Evolutionary conservation across 2,329 filamentous ascomycete species (phyloP), one percentile per base, ranked within the genome.

Genomic region (Diaporthe destruens): DNA sequence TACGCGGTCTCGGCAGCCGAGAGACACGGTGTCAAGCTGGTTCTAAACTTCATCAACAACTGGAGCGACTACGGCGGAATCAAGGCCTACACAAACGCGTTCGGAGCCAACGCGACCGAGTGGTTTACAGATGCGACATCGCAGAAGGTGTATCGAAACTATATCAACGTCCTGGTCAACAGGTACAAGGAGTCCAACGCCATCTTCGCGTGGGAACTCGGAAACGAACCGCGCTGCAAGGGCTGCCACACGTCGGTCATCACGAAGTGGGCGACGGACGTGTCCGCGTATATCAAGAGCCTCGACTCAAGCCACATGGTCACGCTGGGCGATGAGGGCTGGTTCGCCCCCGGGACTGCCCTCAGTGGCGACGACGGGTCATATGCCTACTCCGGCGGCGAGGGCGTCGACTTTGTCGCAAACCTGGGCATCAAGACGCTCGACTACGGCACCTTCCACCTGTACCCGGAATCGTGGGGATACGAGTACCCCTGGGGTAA

Each of bases 21-120:
- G 79, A 83, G 84, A 70, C 84, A 87, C 69, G 88, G 87, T 5
- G 84, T 93, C 76, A 91, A 91, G 79, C 82, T 92, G 6, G 90
- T 93, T 74, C 87, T 91, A 77, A 87, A 89, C 76, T 89, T 92
- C 55, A 89, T 92, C 71, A 93, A 93, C 81, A 89, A 93, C 81
- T 93, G 91, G 90, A 84, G 84, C 57, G 91, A 93, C 77, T 92
- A 91, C 55, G 90, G 89, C 36, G 90, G 90, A 61, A 91, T 92
- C 81, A 83, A 84, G 14, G 87, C 87, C 1, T 92, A 91, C 76
- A 85, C 86, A 56, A 82, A 80, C 14, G 87, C 86, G 2, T 91
- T 88, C 71, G 89, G 87, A 49, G 86, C 86, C 29, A 81, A 79
- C 71, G 83, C 88, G 72, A 82, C 85, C 34, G 80, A 81, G 12